Evolutionary conservation across 495 filamentous ascomycete species (phyloP).

Genomic region (Gamarada debralockiae): DNA sequence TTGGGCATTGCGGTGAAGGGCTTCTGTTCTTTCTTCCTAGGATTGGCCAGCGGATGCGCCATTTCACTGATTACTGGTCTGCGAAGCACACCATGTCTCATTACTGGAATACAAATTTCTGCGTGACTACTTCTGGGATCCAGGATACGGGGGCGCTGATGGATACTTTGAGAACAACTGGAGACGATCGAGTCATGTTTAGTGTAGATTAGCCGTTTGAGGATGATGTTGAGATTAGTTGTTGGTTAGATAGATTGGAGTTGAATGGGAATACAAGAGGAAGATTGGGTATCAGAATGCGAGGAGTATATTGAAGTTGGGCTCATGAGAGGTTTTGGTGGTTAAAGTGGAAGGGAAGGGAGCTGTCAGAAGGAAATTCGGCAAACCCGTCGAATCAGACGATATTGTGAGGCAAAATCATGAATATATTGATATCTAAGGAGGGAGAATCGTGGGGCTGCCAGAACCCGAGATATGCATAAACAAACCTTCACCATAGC

Average conservation of each 20-base stretch:
- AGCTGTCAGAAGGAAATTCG: background rate
- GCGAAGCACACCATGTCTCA: background rate
- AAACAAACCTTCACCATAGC: too few species aligned
- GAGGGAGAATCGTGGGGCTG: background rate
- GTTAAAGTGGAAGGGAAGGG: background rate
- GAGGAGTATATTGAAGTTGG: conserved; percentile 43
- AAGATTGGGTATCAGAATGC: conserved; percentile 53
- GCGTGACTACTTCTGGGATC: conserved; percentile 60
- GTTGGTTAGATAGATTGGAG: conserved; percentile 44
- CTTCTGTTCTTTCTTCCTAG: conserved; percentile 61
- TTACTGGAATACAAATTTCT: conserved; percentile 48
- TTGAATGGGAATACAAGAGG: conserved; percentile 44
- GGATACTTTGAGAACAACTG: conserved; percentile 45
- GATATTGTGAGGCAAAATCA: too few species aligned
- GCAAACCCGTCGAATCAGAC: too few species aligned
- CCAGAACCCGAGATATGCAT: background rate
- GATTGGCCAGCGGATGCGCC: conserved; percentile 47
- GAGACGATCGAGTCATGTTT: conserved; percentile 51
- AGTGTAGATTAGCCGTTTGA: conserved; percentile 59
- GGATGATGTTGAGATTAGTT: conserved; percentile 37
- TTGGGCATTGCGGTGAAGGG: too few species aligned
- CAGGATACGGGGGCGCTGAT: conserved; percentile 51
- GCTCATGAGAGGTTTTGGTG: background rate
- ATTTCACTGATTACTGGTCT: conserved; percentile 51
- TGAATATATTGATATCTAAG: background rate